phyloP scores from a whole-genome alignment of 129 eudicot species.

The Arctium lappa region DNA sequence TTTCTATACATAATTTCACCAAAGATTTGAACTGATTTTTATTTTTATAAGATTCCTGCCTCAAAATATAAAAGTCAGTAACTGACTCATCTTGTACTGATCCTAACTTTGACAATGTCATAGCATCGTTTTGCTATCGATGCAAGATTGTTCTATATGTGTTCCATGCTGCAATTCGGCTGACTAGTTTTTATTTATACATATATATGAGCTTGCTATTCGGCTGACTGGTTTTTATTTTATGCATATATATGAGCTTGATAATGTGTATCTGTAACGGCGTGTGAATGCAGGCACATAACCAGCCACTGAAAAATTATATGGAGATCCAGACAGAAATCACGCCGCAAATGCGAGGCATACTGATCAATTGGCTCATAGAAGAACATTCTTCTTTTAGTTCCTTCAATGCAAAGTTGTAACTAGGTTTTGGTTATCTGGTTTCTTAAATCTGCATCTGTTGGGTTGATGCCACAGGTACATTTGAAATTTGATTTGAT shows the following conservation, averaged over 20 bases:
- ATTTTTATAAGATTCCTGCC: not conserved
- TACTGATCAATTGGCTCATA: slow-evolving; percentile 91
- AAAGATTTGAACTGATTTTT: not conserved
- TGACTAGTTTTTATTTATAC: not conserved
- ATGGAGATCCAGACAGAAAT: slow-evolving; percentile 77
- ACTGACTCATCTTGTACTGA: no score
- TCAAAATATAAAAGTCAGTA: not conserved
- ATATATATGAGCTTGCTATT: not conserved
- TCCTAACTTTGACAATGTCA: no score
- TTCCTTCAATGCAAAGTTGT: not conserved
- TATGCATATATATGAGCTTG: not conserved
- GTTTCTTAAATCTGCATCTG: slow-evolving; percentile 6
- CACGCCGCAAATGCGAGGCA: slow-evolving; percentile 86
- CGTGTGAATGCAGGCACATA: slow-evolving; percentile 55
- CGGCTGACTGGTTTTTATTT: not conserved
- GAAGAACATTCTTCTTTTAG: slow-evolving; percentile 48
- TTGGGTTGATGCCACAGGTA: slow-evolving; percentile 39
- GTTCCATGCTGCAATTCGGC: slow-evolving; percentile 6
- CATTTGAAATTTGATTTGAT: slow-evolving; percentile 83
- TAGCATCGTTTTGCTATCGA: not conserved
- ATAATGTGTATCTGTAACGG: slow-evolving; percentile 9
- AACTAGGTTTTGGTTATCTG: not conserved
- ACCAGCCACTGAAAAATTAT: slow-evolving; percentile 50
- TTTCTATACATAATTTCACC: not conserved
- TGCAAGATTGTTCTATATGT: not conserved